A percentile compares a stretch with the other conserved stretches of the same genome.
phyloP scores from a whole-genome alignment of 1,284 basidiomycete genomes.

The Rhodotorula sp. region DNA sequence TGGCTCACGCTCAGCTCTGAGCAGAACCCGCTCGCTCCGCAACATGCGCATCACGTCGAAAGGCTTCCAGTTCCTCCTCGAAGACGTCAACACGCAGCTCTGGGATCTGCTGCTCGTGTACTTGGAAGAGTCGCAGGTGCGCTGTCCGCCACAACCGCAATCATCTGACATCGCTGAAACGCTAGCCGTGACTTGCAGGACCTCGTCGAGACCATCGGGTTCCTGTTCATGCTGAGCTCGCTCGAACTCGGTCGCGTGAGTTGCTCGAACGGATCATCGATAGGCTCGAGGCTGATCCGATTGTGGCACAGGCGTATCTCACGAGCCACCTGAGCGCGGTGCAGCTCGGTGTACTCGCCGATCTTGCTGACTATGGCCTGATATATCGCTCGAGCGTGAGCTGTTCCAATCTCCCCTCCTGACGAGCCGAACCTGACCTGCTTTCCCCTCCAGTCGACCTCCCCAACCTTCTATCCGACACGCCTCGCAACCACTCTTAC shows the following conservation, averaged over 20 bases:
- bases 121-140: constrained; percentile 73
- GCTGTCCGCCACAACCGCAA: constrained; percentile 24
- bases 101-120: constrained; percentile 96
- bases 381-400: constrained; percentile 74
- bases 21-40: constrained; percentile 65
- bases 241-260: constrained; percentile 83
- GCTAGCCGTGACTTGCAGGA: constrained; percentile 55
- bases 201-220: constrained; percentile 87
- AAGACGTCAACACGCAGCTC: constrained; percentile 95
- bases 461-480: constrained; percentile 79
- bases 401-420: neutral
- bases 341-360: constrained; percentile 83
- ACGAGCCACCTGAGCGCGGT: constrained; percentile 76
- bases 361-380: constrained; percentile 91
- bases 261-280: constrained; percentile 12
- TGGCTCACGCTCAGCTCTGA: no score
- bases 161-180: neutral
- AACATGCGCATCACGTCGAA: constrained; percentile 79
- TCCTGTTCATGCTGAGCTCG: constrained; percentile 92
- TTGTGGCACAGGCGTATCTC: constrained; percentile 72
- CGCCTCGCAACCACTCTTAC: constrained; percentile 90
- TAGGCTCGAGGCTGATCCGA: neutral
- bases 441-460: constrained; percentile 4
- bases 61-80: constrained; percentile 95
- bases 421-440: neutral